A percentile compares a stretch with the other conserved stretches of the same genome.
Conservation (phyloP, 768 basidiomycete species). For the Mycena metata region DNA sequence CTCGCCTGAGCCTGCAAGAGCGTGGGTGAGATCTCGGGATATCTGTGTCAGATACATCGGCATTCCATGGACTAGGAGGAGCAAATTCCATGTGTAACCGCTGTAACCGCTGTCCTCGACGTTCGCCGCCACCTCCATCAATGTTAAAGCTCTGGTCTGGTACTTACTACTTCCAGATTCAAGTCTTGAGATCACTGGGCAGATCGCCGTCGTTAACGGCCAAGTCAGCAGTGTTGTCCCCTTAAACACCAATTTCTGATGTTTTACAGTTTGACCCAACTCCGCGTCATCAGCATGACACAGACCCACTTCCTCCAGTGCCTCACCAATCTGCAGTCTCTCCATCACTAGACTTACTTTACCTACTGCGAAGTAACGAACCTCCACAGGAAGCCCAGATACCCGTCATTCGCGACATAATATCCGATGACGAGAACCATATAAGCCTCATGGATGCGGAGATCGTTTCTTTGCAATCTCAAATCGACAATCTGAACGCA, state of each 20-base stretch:
- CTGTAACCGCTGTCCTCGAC: too few relatives aligned
- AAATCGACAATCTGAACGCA: not conserved
- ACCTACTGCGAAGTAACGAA: constrained; percentile 5
- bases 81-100: too few relatives aligned
- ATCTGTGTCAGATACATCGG: too few relatives aligned
- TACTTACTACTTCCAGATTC: constrained; percentile 8
- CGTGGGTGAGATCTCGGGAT: too few relatives aligned
- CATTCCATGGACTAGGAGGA: too few relatives aligned
- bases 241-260: constrained; percentile 1
- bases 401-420: constrained; percentile 8
- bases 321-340: constrained; percentile 8
- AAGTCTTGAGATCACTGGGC: constrained; percentile 6
- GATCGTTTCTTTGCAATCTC: constrained; percentile 4
- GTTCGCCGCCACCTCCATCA: constrained; percentile 1
- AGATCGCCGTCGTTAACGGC: constrained; percentile 8
- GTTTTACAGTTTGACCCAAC: constrained; percentile 6
- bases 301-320: not conserved
- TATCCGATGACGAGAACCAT: constrained; percentile 1
- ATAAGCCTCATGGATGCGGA: not conserved
- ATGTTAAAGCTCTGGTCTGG: not conserved
- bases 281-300: constrained; percentile 6
- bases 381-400: not conserved
- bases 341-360: not conserved
- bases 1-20: too few relatives aligned
- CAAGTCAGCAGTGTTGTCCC: constrained; percentile 2